Percentiles rank a stretch among this genome's conserved stretches.
Evolutionary conservation across 2,329 filamentous ascomycete species (phyloP).

Genomic region (Xylaria sp.): DNA sequence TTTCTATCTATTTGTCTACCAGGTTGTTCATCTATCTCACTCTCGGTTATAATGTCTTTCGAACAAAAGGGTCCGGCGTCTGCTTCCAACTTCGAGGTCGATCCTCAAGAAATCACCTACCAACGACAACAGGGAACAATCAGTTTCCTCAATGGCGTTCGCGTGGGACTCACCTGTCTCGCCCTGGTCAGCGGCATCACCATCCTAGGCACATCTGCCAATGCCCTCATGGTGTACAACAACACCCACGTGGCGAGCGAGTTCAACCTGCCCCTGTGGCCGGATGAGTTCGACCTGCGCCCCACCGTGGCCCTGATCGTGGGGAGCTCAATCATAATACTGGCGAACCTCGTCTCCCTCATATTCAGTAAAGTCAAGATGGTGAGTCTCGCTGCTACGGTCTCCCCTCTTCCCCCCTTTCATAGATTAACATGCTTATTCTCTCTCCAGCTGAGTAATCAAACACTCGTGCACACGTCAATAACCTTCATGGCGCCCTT

Average conservation of each 20-base stretch:
- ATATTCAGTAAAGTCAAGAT: conserved; percentile 59
- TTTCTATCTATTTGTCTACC: conserved; percentile 13
- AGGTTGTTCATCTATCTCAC: conserved; percentile 35
- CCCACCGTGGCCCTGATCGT: conserved; percentile 67
- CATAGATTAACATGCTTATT: conserved; percentile 29
- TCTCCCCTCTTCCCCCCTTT: background rate
- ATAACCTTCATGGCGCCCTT: conserved; percentile 55
- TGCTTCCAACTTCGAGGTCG: conserved; percentile 62
- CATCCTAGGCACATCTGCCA: conserved; percentile 65
- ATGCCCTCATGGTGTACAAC: conserved; percentile 67
- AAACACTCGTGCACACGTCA: conserved; percentile 51
- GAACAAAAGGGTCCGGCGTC: conserved; percentile 56
- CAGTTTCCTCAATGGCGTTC: conserved; percentile 57
- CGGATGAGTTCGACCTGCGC: conserved; percentile 65
- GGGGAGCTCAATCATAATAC: conserved; percentile 61
- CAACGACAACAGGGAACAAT: conserved; percentile 53
- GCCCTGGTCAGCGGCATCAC: conserved; percentile 63
- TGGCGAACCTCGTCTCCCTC: conserved; percentile 62
- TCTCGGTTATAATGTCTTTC: conserved; percentile 46
- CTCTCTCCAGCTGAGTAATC: conserved; percentile 54
- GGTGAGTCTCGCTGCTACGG: conserved; percentile 55
- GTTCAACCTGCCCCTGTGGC: conserved; percentile 68
- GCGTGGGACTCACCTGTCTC: conserved; percentile 61
- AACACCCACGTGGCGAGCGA: conserved; percentile 61
- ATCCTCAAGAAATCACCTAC: conserved; percentile 55